Base-by-base conservation (phyloP, 495 filamentous ascomycete genomes). In the Penicillium verhagenii region DNA sequence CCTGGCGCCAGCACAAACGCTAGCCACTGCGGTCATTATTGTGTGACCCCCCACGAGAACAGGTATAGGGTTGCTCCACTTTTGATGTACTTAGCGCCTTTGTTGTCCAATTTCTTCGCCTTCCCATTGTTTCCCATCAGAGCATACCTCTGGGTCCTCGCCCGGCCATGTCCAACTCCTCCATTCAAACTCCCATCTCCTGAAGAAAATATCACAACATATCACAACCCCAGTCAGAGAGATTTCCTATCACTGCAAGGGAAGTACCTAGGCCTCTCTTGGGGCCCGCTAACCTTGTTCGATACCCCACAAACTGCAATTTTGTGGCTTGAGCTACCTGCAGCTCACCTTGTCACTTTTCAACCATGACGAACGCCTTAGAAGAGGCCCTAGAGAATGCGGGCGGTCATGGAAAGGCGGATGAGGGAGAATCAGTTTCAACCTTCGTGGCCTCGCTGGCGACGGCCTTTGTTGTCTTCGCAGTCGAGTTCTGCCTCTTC, bases 391-490 rank as follows among this genome's bases (percentile, higher is more conserved):
- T 81, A 50, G 67, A 77, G 53, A 50, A 71, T 40, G 68, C 70
- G 1, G 69, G 70, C 52, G 66, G 71, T 23, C 65, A 63, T 31
- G 78, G 76, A n/a, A 67, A 74, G 29, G 74, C 74, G 48, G 79
- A 54, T 37, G 63, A 73, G 42, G 80, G 80, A 31, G 69, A 78
- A 25, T 74, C 77, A 0, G 58, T 82, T 26, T 63, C 65, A 35
- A 74, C 86, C 10, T 93, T 97, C 63, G 51, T 94, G 25, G 86
- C 92, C 31, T 92, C 92, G 51, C 69, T 96, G 59, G 82, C 78
- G 18, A 80, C 83, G 47, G 87, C 86, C 60, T 74, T 89, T 48
- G 68, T 86, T 26, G 77, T 94, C 44, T 97, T 96, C 66, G 88
- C 83, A 23, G 76, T 90, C 11, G 88, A 96, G 69, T 80, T 89